A percentile compares a stretch with the other conserved stretches of the same genome.
phyloP scores from a whole-genome alignment of 2,329 filamentous ascomycete species.

The Penicillium glabrum region DNA sequence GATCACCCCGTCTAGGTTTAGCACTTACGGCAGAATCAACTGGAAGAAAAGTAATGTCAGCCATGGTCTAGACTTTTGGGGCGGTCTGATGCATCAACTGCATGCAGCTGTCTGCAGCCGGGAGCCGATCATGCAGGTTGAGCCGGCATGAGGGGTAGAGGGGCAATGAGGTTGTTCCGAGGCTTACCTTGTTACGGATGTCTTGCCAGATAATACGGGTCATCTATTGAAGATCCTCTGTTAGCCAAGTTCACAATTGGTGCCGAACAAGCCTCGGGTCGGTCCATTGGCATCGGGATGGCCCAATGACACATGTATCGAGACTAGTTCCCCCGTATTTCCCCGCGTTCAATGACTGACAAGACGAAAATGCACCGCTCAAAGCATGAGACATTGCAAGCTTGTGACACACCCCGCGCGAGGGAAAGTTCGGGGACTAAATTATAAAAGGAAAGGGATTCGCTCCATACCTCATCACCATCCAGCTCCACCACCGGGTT shows the following conservation, averaged over 20 bases:
- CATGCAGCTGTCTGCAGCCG: conserved; percentile 12
- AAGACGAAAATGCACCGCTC: conserved; percentile 26
- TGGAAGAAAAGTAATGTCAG: conserved; percentile 27
- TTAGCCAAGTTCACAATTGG: conserved; percentile 18
- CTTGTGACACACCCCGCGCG: conserved; percentile 18
- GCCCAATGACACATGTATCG: conserved; percentile 23
- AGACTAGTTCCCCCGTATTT: conserved; percentile 27
- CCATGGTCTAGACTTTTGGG: conserved; percentile 1
- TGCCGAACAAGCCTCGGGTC: conserved; percentile 1
- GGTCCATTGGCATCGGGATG: conserved; percentile 1
- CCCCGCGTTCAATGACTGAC: conserved; percentile 29
- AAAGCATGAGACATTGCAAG: conserved; percentile 14
- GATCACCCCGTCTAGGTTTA: background rate
- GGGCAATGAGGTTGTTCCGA: background rate
- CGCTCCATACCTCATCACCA: conserved; percentile 62
- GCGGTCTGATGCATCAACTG: conserved; percentile 10
- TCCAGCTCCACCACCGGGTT: conserved; percentile 98
- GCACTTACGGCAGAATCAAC: conserved; percentile 76
- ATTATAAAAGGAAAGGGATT: conserved; percentile 11
- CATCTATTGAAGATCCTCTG: conserved; percentile 61
- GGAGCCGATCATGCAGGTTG: conserved; percentile 17
- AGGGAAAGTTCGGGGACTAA: conserved; percentile 11
- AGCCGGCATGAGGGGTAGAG: conserved; percentile 8
- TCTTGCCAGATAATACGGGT: conserved; percentile 98
- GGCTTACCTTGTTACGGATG: conserved; percentile 85